Evolutionary conservation across 768 basidiomycete genomes (phyloP), one percentile per base, ranked within the genome.

Genomic region (Mycena rebaudengoi): DNA sequence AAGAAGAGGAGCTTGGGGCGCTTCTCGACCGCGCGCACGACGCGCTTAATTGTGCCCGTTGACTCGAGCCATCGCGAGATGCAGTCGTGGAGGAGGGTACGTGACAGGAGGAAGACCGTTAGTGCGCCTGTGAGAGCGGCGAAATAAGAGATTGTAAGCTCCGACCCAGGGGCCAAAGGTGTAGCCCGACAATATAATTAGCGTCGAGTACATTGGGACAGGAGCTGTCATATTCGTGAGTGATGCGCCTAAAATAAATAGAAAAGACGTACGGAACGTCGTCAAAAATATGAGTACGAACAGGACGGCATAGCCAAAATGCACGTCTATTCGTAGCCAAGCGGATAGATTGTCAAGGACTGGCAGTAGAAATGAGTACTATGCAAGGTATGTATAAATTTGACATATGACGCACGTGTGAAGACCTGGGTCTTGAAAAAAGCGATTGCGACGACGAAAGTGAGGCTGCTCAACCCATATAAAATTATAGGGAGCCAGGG

Each of bases 161-260:
- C 95, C 96, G 45, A 84, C 83, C 88, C 88, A 90, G 21, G 92
- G 83, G 52, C 94, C 94, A 72, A 89, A 96, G 11, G 94, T 95
- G 75, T 97, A 97, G 23, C 95, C 95, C 41, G 94, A 92, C 68
- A 98, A 82, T 67, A 94, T 88, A 73, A 97, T 96, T 77, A 98
- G 83, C 0, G 96, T 97, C 69, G 94, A 96, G 79, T 97, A 98
- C 57, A 98, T 82, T 33, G 96, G 96, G 48, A 98, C 72, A 33
- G 96, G 96, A 40, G 96, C 94, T 95, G 72, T 54, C 63, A 25
- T 65, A 21, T 30, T 21, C 50, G 56, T 49, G 23, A 32, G 32
- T 18, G 49, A 30, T 23, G 25, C 23, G 25, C n/a, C n/a, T 5
- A 21, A 10, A 39, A 69, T 28, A 30, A 35, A 41, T 25, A 54